Evolutionary conservation across 495 filamentous ascomycete genomes (phyloP).

Genomic region (Aspergillus ostianus): DNA sequence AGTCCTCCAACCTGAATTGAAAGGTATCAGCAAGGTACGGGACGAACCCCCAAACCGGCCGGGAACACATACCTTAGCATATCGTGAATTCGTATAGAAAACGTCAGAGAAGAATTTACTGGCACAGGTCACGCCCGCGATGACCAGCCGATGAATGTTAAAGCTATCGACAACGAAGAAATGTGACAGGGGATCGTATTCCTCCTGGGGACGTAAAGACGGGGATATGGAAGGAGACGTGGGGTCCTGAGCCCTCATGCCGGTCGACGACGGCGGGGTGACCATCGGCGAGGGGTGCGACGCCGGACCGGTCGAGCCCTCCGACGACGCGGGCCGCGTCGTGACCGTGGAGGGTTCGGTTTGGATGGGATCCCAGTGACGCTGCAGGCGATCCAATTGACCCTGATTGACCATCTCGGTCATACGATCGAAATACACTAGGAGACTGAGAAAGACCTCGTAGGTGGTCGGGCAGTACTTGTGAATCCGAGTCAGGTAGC

Average conservation of each 20-base stretch:
- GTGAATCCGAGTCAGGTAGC: conserved; percentile 94
- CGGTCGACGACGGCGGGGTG: conserved; percentile 35
- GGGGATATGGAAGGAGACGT: conserved; percentile 36
- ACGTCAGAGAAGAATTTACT: conserved; percentile 99
- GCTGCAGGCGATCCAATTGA: conserved; percentile 48
- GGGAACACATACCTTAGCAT: conserved; percentile 78
- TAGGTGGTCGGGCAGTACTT: conserved; percentile 99
- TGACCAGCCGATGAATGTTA: conserved; percentile 96
- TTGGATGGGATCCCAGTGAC: conserved; percentile 23
- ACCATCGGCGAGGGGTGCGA: conserved; percentile 33
- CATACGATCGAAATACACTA: conserved; percentile 99
- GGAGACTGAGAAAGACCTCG: conserved; percentile 91
- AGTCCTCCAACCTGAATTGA: conserved; percentile 81
- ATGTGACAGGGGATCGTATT: conserved; percentile 63
- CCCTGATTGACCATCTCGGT: conserved; percentile 89
- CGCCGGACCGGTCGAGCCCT: conserved; percentile 14
- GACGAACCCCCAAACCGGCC: too few relatives aligned
- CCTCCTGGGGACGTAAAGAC: conserved; percentile 38
- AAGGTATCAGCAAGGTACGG: too few relatives aligned
- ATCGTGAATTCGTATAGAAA: conserved; percentile 98
- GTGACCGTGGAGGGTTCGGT: conserved; percentile 1
- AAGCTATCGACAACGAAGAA: conserved; percentile 99
- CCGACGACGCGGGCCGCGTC: conserved; percentile 15
- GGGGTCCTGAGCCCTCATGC: conserved; percentile 34
- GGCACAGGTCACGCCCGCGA: conserved; percentile 95